Evolutionary conservation across 169 alveolate genomes (phyloP), one percentile per base, ranked within the genome.

Genomic region (Plasmodium vinckei): DNA sequence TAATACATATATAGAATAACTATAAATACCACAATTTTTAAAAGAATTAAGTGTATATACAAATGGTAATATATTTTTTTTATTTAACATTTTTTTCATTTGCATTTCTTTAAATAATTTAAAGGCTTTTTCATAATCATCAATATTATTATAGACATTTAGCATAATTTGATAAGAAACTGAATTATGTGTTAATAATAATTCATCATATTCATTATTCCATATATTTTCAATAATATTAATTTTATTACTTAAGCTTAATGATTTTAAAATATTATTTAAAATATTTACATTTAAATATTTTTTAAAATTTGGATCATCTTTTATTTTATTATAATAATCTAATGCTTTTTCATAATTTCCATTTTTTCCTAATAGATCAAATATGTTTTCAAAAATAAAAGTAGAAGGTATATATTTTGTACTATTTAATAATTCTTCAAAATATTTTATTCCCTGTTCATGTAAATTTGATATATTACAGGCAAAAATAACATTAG

Each of bases 61-160:
- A 82, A 82, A 82, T 23, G 90, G 90, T 19, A 82, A 25, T 23
- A 82, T 69, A 46, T 67, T 82, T 54, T 65, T 82, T 3, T 65
- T 68, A 17, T n/a, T 82, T 53, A 82, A 56, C 21, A 82, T 21
- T 61, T 82, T 82, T 67, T 82, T 82, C 54, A 82, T 56, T 49
- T 82, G 90, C 90, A 82, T 82, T 61, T 82, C 90, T 82, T 82
- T 82, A 68, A 82, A 82, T 46, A 82, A 46, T 47, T 82, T 82
- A 53, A 82, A 82, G 4, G 90, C 72, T 33, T 82, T 82, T 68
- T 82, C 86, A 82, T 82, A 82, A 17, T 65, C 70, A 56, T 82
- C 90, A 12, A 69, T 49, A 39, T 67, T 46, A 46, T 86, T 56
- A 21, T 82, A 82, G 1, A 47, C 84, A n/a, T 82, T 65, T 49